Percentiles rank a stretch among this genome's conserved stretches.
These are phyloP conservation scores for Picea abies DNA, from an alignment of 83 land plant genomes.

Conservation along the genomic window DNA sequence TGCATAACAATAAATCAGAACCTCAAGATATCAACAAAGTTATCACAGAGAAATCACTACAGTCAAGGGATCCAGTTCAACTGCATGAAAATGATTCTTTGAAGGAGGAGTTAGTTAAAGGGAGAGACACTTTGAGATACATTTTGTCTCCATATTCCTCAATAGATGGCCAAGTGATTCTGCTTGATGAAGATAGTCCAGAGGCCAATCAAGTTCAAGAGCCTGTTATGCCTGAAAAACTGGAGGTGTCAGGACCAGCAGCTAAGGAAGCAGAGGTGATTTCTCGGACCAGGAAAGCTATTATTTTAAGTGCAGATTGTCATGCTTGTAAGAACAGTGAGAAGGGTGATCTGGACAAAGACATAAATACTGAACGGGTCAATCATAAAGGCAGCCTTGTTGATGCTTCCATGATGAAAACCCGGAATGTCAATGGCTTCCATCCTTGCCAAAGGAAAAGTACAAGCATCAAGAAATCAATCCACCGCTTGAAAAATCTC, in stretches of 20 bases:
- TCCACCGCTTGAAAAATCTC: neutral
- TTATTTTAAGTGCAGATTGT: neutral
- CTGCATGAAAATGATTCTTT: neutral
- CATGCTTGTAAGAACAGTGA: neutral
- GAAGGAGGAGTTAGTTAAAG: conserved; percentile 8
- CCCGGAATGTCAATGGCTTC: neutral
- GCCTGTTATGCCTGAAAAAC: neutral
- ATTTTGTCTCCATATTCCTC: neutral
- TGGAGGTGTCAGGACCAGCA: neutral
- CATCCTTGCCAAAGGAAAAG: neutral
- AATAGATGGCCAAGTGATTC: neutral
- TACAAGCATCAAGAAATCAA: no score
- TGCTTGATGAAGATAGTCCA: neutral
- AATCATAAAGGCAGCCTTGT: neutral
- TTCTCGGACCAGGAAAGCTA: neutral
- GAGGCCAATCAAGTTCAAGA: neutral
- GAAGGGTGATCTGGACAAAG: neutral
- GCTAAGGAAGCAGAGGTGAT: neutral
- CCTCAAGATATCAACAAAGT: no score
- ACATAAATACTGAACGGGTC: neutral
- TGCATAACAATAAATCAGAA: no score
- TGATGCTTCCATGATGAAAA: neutral
- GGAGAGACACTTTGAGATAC: neutral
- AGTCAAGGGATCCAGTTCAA: neutral
- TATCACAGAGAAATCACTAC: no score